A percentile compares a stretch with the other conserved stretches of the same genome.
Evolutionary conservation across 352 stramenopile species (phyloP).

Genomic region (Globisporangium spiculum): DNA sequence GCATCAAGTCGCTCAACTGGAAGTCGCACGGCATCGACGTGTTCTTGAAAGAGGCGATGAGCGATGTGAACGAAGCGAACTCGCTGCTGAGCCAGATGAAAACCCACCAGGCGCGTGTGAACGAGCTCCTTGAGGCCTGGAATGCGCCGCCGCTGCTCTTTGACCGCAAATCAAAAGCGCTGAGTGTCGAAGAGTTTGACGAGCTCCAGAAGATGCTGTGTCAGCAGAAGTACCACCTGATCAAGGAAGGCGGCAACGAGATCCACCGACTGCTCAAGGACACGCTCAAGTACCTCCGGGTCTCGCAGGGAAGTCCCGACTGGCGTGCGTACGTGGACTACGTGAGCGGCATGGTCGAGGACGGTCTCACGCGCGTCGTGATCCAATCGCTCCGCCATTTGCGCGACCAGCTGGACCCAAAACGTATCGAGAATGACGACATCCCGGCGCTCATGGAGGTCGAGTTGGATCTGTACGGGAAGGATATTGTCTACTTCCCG

Average conservation of each 20-base stretch:
- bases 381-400: constrained; percentile 66
- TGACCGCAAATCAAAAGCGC: constrained; percentile 79
- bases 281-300: constrained; percentile 85
- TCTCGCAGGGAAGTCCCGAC: constrained; percentile 88
- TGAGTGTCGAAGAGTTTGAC: constrained; percentile 84
- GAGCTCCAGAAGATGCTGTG: constrained; percentile 71
- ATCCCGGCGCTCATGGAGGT: constrained; percentile 88
- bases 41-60: constrained; percentile 89
- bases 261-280: constrained; percentile 90
- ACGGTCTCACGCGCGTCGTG: constrained; percentile 73
- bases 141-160: constrained; percentile 75
- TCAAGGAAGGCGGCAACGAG: constrained; percentile 88
- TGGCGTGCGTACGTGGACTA: constrained; percentile 93
- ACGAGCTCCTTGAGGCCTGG: constrained; percentile 81
- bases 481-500: constrained; percentile 82
- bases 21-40: constrained; percentile 91
- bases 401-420: constrained; percentile 81
- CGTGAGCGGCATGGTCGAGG: constrained; percentile 88
- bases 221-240: constrained; percentile 79
- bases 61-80: constrained; percentile 87
- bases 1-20: constrained; percentile 91
- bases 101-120: constrained; percentile 75
- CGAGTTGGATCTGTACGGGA: constrained; percentile 88
- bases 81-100: constrained; percentile 87
- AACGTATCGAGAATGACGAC: constrained; percentile 79